phyloP scores from a whole-genome alignment of 495 filamentous ascomycete genomes.

The Podospora tetraspora region DNA sequence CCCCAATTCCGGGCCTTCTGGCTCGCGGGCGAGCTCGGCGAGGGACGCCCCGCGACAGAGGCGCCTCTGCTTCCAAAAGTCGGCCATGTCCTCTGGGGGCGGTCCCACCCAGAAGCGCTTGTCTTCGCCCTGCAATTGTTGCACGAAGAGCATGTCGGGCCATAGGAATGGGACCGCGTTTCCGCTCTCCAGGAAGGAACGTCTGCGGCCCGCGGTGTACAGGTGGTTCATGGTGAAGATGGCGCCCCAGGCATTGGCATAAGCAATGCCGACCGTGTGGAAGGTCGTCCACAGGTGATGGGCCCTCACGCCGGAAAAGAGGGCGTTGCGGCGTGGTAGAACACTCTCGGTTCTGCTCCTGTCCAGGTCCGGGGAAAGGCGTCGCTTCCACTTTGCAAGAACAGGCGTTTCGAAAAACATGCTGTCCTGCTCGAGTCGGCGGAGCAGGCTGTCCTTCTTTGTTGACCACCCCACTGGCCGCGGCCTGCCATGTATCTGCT shows the following conservation, averaged over 20 bases:
- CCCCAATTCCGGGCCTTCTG: neutral
- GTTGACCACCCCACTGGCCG: neutral
- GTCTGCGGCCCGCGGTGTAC: neutral
- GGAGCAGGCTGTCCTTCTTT: constrained; percentile 1
- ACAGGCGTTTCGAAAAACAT: neutral
- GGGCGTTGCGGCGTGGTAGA: neutral
- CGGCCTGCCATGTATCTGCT: too few relatives aligned
- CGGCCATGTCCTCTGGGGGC: neutral
- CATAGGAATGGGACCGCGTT: too few relatives aligned
- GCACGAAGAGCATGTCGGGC: too few relatives aligned
- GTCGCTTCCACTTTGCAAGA: neutral
- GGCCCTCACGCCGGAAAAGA: constrained; percentile 1
- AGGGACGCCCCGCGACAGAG: neutral
- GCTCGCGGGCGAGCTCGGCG: neutral
- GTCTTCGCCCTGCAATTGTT: neutral
- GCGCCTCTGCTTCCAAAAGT: constrained; percentile 3
- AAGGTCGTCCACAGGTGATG: neutral
- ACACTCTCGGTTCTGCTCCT: neutral
- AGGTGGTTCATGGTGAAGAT: constrained; percentile 2
- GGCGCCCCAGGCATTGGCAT: constrained; percentile 5
- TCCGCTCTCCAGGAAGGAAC: neutral
- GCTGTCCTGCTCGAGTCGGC: neutral
- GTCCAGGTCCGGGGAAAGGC: neutral
- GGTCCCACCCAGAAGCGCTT: neutral
- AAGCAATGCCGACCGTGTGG: neutral